Conservation (phyloP, 768 basidiomycete genomes). For the Leccinum obscurum region DNA sequence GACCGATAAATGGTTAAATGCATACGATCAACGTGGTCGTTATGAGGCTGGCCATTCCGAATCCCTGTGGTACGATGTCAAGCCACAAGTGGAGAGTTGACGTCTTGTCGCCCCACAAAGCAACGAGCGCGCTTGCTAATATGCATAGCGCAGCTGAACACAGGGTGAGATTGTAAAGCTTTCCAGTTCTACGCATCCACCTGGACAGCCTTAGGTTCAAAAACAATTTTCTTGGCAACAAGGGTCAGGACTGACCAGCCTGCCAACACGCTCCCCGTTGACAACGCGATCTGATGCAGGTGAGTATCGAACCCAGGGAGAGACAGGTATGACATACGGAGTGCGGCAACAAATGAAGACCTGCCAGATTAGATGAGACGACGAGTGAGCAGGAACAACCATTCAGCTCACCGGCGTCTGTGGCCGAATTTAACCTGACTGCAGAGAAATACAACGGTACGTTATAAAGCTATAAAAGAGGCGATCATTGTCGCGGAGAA, state of each 20-base stretch:
- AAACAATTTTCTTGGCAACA: slow-evolving; percentile 3
- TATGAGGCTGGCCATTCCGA: slow-evolving; percentile 82
- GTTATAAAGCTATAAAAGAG: slow-evolving; percentile 66
- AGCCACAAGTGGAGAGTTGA: slow-evolving; percentile 68
- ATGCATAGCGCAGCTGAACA: slow-evolving; percentile 60
- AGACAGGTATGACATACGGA: slow-evolving; percentile 52
- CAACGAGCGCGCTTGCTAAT: slow-evolving; percentile 58
- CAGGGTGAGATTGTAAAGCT: slow-evolving; percentile 76
- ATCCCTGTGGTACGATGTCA: slow-evolving; percentile 78
- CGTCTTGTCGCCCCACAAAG: slow-evolving; percentile 65
- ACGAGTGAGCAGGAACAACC: background rate
- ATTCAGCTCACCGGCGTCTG: slow-evolving; percentile 60
- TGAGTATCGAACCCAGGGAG: slow-evolving; percentile 13
- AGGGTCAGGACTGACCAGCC: slow-evolving; percentile 61
- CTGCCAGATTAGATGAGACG: slow-evolving; percentile 38
- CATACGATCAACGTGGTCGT: slow-evolving; percentile 84
- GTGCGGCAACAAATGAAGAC: slow-evolving; percentile 87
- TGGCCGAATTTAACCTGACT: slow-evolving; percentile 67
- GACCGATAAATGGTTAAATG: slow-evolving; percentile 18
- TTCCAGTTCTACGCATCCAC: slow-evolving; percentile 86
- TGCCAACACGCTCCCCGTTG: slow-evolving; percentile 81
- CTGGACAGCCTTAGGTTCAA: slow-evolving; percentile 37
- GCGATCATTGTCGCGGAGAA: slow-evolving; percentile 5
- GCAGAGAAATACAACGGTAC: slow-evolving; percentile 88
- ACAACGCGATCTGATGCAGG: slow-evolving; percentile 64